phyloP scores from a whole-genome alignment of 805 yeast species.

The Candida peoriensis region DNA sequence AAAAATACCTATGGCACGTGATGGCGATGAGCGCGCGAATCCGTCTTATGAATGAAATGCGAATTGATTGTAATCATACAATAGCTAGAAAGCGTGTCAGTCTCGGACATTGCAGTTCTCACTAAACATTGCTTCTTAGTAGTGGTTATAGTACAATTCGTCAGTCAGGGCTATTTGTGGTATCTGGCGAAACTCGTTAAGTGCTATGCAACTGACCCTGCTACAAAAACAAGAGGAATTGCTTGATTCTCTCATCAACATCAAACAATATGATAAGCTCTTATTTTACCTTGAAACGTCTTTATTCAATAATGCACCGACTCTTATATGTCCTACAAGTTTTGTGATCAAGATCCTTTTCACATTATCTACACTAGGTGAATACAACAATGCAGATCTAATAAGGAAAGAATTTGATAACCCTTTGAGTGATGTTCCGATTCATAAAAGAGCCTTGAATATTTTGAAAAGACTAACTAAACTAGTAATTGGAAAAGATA shows the following conservation, averaged over 20 bases:
- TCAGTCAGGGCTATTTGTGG: too few species aligned
- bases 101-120: too few species aligned
- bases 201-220: background rate
- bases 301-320: constrained; percentile 20
- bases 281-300: constrained; percentile 29
- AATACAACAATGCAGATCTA: constrained; percentile 18
- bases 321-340: constrained; percentile 27
- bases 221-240: constrained; percentile 12
- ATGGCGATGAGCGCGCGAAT: too few species aligned
- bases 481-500: constrained; percentile 6
- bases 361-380: constrained; percentile 32
- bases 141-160: too few species aligned
- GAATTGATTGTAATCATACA: too few species aligned
- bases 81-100: too few species aligned
- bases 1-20: too few species aligned
- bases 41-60: too few species aligned
- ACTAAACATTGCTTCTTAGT: too few species aligned
- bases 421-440: constrained; percentile 22
- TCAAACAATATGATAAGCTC: constrained; percentile 33
- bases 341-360: constrained; percentile 30
- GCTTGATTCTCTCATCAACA: constrained; percentile 17
- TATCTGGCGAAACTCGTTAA: too few species aligned
- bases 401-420: constrained; percentile 23
- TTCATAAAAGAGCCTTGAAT: constrained; percentile 30
- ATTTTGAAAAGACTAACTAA: constrained; percentile 21